A percentile compares a stretch with the other conserved stretches of the same genome.
Evolutionary conservation across 345 rosid genomes (phyloP).

Genomic region (Murraya paniculata): DNA sequence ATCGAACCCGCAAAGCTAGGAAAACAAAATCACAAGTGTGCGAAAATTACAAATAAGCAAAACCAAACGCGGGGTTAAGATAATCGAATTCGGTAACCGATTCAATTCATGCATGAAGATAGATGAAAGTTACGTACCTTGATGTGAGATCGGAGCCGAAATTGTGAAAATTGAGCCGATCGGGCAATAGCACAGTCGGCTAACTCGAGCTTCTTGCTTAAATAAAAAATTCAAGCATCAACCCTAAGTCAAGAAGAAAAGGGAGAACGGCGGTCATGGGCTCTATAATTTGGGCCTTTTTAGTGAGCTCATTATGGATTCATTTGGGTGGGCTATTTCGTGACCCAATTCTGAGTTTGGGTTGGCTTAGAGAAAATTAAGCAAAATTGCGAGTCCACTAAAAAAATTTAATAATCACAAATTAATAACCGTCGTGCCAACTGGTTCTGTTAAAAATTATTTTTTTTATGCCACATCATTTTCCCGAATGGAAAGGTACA

Average conservation of each 20-base stretch:
- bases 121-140: not conserved
- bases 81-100: not conserved
- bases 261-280: too few relatives aligned
- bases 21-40: not conserved
- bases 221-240: not conserved
- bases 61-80: not conserved
- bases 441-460: too few relatives aligned
- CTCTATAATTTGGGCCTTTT: not conserved
- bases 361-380: not conserved
- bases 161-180: not conserved
- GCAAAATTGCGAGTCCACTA: too few relatives aligned
- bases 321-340: not conserved
- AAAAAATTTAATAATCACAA: too few relatives aligned
- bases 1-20: not conserved
- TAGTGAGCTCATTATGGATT: not conserved
- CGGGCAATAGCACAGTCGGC: not conserved
- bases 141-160: not conserved
- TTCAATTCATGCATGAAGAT: not conserved
- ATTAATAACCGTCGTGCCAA: too few relatives aligned
- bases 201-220: not conserved
- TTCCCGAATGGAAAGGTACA: too few relatives aligned
- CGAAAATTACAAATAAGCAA: not conserved
- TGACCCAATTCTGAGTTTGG: too few relatives aligned
- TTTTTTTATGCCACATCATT: too few relatives aligned
- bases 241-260: not conserved